Percentiles rank a stretch among this genome's conserved stretches.
Conservation (phyloP, 371 early-diverging fungal species). For the Mucor piriformis region DNA sequence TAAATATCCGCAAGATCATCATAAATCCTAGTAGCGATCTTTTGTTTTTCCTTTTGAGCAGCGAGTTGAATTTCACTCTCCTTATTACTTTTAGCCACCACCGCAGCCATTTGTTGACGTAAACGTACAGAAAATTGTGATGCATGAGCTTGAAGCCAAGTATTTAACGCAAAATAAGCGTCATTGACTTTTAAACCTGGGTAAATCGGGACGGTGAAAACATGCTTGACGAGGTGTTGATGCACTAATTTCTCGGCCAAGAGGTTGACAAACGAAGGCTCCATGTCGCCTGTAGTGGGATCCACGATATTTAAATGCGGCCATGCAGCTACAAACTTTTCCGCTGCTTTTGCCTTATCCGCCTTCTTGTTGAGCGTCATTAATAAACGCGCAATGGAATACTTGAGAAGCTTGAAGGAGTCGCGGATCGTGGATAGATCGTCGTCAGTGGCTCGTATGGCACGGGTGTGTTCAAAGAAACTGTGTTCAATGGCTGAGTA, state of each 20-base stretch:
- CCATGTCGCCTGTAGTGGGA: constrained; percentile 39
- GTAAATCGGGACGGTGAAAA: constrained; percentile 56
- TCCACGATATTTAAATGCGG: constrained; percentile 35
- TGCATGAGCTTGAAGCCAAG: constrained; percentile 55
- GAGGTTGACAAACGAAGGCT: constrained; percentile 55
- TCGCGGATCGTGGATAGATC: constrained; percentile 67
- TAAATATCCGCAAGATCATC: constrained; percentile 49
- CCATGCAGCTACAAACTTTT: constrained; percentile 41
- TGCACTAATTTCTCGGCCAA: constrained; percentile 62
- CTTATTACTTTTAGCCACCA: constrained; percentile 52
- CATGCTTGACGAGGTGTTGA: constrained; percentile 47
- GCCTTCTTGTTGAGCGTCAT: constrained; percentile 61
- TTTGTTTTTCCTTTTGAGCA: constrained; percentile 40
- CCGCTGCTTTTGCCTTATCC: constrained; percentile 49
- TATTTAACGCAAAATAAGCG: constrained; percentile 52
- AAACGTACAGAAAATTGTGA: constrained; percentile 55
- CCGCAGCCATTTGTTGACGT: constrained; percentile 62
- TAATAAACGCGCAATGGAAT: constrained; percentile 56
- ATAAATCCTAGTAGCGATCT: constrained; percentile 40
- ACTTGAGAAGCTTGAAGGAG: constrained; percentile 58
- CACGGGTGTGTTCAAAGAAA: constrained; percentile 60
- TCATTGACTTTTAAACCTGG: constrained; percentile 57
- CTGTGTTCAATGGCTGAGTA: constrained; percentile 54
- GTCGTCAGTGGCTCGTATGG: constrained; percentile 65
- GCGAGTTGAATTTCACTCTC: constrained; percentile 50